Percentiles rank a stretch among this genome's conserved stretches.
phyloP scores from a whole-genome alignment of 495 filamentous ascomycete species.

The Cercophora sp. region DNA sequence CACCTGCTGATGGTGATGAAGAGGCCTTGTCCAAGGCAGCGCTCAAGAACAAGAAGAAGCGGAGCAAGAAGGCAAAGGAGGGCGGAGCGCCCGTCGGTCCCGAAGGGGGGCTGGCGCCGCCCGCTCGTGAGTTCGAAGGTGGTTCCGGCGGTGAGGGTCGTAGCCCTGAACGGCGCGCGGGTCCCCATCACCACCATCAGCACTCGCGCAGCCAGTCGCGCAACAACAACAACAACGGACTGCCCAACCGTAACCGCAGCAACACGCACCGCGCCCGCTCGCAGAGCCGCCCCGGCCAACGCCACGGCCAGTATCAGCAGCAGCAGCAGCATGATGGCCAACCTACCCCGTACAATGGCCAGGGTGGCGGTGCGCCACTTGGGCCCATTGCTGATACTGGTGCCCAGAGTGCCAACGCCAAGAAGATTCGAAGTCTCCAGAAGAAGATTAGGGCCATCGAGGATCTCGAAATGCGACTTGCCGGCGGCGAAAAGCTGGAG shows the following conservation, averaged over 20 bases:
- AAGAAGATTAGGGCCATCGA: slow-evolving; percentile 98
- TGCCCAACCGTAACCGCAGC: slow-evolving; percentile 42
- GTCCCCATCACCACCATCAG: slow-evolving; percentile 28
- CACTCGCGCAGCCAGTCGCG: slow-evolving; percentile 55
- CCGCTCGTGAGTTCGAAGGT: slow-evolving; percentile 33
- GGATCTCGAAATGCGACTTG: slow-evolving; percentile 92
- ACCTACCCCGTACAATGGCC: slow-evolving; percentile 25
- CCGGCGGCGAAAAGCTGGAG: slow-evolving; percentile 91
- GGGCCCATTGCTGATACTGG: neutral
- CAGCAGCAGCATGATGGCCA: slow-evolving; percentile 20
- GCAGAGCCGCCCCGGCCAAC: slow-evolving; percentile 34
- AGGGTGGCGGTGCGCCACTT: slow-evolving; percentile 16
- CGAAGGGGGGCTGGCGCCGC: slow-evolving; percentile 39
- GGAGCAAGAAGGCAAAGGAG: slow-evolving; percentile 89
- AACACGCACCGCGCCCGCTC: slow-evolving; percentile 38
- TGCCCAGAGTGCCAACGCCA: slow-evolving; percentile 57
- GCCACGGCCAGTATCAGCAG: slow-evolving; percentile 28
- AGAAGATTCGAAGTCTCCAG: slow-evolving; percentile 84
- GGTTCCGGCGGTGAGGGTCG: slow-evolving; percentile 46
- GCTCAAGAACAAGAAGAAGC: slow-evolving; percentile 98
- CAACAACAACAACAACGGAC: slow-evolving; percentile 47
- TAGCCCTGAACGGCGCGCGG: slow-evolving; percentile 62
- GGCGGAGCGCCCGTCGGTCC: slow-evolving; percentile 37
- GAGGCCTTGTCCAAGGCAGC: slow-evolving; percentile 79
- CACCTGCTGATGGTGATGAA: slow-evolving; percentile 54